Evolutionary conservation across 1,284 basidiomycete species (phyloP).

Genomic region (Heterobasidion occidentale): DNA sequence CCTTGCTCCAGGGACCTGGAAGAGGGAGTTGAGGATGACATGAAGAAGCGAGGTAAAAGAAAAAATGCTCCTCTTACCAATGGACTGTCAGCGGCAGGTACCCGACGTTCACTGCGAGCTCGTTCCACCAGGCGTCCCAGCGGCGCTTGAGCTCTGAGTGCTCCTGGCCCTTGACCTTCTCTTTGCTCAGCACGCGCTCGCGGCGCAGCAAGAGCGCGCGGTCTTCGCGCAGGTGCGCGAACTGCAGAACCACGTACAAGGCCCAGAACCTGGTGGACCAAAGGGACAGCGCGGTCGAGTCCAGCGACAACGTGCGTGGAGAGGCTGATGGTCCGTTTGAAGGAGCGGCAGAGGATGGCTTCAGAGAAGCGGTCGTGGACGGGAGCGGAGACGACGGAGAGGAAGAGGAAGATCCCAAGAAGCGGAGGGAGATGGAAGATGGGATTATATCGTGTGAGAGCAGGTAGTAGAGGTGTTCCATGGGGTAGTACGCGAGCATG

Average conservation of each 20-base stretch:
- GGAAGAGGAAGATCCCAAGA: conserved; percentile 19
- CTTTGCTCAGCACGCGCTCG: conserved; percentile 48
- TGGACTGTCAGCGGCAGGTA: conserved; percentile 79
- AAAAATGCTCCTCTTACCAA: conserved; percentile 48
- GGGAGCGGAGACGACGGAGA: not conserved
- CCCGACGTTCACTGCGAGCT: conserved; percentile 65
- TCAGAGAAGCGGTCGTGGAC: conserved; percentile 6
- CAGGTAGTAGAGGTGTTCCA: conserved; percentile 75
- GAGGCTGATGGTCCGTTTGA: conserved; percentile 14
- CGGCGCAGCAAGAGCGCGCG: conserved; percentile 44
- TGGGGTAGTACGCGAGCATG: conserved; percentile 77
- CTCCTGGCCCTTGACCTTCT: conserved; percentile 47
- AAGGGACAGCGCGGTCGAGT: conserved; percentile 39
- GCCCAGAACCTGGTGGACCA: conserved; percentile 79
- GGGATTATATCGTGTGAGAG: conserved; percentile 57
- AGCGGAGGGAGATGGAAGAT: conserved; percentile 33
- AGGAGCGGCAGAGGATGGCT: conserved; percentile 24
- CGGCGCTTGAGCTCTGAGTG: conserved; percentile 48
- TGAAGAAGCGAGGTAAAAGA: conserved; percentile 2
- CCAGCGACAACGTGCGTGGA: conserved; percentile 24
- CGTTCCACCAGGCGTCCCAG: conserved; percentile 68
- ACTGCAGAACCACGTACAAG: conserved; percentile 65
- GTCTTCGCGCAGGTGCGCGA: conserved; percentile 65
- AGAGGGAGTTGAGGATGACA: not conserved
- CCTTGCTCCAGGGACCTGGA: conserved; percentile 62